Evolutionary conservation across 2,329 filamentous ascomycete genomes (phyloP).

Genomic region (Kalmusia sp.): DNA sequence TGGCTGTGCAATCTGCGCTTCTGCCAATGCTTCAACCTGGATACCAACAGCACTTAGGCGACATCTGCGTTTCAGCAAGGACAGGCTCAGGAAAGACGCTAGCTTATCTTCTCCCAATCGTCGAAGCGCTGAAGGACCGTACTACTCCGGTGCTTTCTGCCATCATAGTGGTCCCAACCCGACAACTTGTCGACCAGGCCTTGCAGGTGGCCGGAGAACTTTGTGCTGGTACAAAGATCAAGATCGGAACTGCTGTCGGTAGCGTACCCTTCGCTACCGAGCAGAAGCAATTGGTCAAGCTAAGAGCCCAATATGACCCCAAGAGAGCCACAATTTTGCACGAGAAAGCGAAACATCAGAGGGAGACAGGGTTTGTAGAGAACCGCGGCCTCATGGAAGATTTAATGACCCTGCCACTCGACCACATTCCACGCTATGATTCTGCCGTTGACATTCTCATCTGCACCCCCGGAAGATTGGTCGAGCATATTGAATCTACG

Average conservation of each 20-base stretch:
- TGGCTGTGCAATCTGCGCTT: slow-evolving; percentile 80
- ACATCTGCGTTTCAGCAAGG: slow-evolving; percentile 88
- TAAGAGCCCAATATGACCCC: slow-evolving; percentile 68
- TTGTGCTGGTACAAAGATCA: slow-evolving; percentile 76
- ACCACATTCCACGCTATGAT: slow-evolving; percentile 69
- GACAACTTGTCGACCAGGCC: slow-evolving; percentile 88
- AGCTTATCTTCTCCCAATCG: slow-evolving; percentile 86
- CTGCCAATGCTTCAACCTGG: slow-evolving; percentile 79
- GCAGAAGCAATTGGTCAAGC: slow-evolving; percentile 66
- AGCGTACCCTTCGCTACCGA: slow-evolving; percentile 75
- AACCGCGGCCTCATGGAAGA: slow-evolving; percentile 48
- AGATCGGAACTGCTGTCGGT: slow-evolving; percentile 82
- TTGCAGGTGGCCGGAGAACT: slow-evolving; percentile 75
- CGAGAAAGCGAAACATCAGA: slow-evolving; percentile 45
- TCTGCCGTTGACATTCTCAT: slow-evolving; percentile 88
- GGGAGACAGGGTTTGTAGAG: slow-evolving; percentile 42
- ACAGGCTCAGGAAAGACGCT: slow-evolving; percentile 97
- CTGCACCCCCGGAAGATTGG: slow-evolving; percentile 88
- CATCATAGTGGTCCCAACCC: slow-evolving; percentile 86
- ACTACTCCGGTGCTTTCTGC: slow-evolving; percentile 73
- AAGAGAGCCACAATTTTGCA: slow-evolving; percentile 60
- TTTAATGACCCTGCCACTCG: slow-evolving; percentile 55
- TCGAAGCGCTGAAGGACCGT: slow-evolving; percentile 74
- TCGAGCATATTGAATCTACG: slow-evolving; percentile 88
- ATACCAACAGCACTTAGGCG: slow-evolving; percentile 68